Conservation (phyloP, 2,329 filamentous ascomycete species). For the Ascochyta fabae region DNA sequence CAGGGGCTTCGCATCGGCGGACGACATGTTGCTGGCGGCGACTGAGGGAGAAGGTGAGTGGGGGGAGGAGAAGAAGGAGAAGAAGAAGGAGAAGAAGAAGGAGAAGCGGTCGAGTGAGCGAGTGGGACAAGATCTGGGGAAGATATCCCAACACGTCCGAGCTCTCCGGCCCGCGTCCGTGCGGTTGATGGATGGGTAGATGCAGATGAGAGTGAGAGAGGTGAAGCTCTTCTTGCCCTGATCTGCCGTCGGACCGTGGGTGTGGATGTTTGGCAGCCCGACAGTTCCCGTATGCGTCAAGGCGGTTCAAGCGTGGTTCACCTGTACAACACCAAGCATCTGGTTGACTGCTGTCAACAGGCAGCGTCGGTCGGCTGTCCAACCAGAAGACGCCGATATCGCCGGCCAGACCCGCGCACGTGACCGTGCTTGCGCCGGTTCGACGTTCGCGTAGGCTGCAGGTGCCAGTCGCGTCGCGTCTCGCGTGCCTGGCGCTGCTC, state of each 20-base stretch:
- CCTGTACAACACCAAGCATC: not conserved
- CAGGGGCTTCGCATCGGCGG: conserved; percentile 70
- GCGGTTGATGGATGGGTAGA: not conserved
- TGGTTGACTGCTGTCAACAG: not conserved
- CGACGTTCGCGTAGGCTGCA: conserved; percentile 1
- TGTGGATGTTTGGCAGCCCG: not conserved
- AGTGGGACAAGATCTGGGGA: conserved; percentile 37
- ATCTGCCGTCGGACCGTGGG: not conserved
- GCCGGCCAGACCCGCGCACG: conserved; percentile 12
- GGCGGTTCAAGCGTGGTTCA: not conserved
- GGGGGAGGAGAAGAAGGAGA: conserved; percentile 7
- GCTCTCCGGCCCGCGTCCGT: not conserved
- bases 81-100: conserved; percentile 9
- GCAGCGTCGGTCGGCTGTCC: conserved; percentile 9
- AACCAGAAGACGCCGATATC: conserved; percentile 13
- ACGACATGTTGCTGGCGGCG: conserved; percentile 50
- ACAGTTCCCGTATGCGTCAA: not conserved
- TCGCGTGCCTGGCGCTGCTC: conserved; percentile 11
- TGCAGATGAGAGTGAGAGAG: not conserved
- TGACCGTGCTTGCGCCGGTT: conserved; percentile 15
- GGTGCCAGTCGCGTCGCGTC: conserved; percentile 15
- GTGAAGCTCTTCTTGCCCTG: not conserved
- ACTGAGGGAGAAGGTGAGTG: conserved; percentile 9
- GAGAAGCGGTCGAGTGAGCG: conserved; percentile 19
- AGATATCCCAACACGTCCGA: conserved; percentile 16